Evolutionary conservation across 768 basidiomycete species (phyloP), one percentile per base, ranked within the genome.

Genomic region (Leucosporidium yakuticum): DNA sequence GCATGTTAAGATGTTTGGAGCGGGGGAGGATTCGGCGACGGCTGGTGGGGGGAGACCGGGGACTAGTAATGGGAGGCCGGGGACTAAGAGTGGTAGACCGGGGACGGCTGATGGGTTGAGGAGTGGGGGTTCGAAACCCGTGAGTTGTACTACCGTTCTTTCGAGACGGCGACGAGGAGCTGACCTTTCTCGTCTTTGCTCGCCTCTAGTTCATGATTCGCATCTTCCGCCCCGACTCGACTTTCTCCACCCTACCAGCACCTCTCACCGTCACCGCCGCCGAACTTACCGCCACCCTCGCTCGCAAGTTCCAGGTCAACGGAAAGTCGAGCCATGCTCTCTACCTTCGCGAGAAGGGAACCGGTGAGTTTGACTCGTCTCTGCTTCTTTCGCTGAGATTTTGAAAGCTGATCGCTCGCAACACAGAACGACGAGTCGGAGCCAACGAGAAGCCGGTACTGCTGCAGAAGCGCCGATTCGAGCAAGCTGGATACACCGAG

Each of bases 401-500:
- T 17, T 32, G 34, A 23, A 23, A 34, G 50, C 61, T 69, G 15
- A 63, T 50, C 57, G 19, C 15, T 32, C 23, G 23, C 55, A 53
- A 67, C 29, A 19, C 76, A 95, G 94, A 98, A 75, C 88, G 95
- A 19, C 82, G 92, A 49, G 81, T 99, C 64, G 86, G 85, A 12
- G 84, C 85, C 25, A 86, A 86, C 2, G 96, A 99, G 78, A 81
- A 84, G 56, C 95, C 95, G 0, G 87, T 91, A 2, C 84, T 85
- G 47, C 91, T 96, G 67, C 88, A 95, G 27, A 84, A 87, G 65
- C 83, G 89, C 50, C 83, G 91, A 48, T 81, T 97, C 69, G 86
- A 89, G 72, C 91, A 95, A 77, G 91, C 92, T 5, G 94, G 95
- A 0, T 97, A 92, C 74, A 86, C 88, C 60, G 83, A 77, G 29